Conservation (phyloP, 2,329 filamentous ascomycete genomes). For the Diaporthe sp. region DNA sequence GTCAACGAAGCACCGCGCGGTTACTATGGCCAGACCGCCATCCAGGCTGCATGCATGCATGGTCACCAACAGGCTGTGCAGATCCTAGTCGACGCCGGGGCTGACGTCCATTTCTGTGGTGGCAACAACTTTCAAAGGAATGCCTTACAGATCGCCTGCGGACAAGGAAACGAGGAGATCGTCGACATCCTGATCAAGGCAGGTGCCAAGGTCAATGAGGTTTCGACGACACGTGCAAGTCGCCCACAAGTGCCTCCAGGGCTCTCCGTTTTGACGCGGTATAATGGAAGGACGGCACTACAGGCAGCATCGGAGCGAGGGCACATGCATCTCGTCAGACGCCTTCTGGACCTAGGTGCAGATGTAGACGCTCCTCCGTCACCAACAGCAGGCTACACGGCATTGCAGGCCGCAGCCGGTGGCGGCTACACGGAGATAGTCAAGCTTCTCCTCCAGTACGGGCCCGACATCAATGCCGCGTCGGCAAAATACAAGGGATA, state of each 20-base stretch:
- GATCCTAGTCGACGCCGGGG: conserved; percentile 49
- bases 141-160: conserved; percentile 56
- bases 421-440: conserved; percentile 39
- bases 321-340: conserved; percentile 45
- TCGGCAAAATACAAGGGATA: conserved; percentile 44
- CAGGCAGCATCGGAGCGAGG: conserved; percentile 53
- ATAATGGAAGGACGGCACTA: conserved; percentile 54
- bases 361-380: conserved; percentile 51
- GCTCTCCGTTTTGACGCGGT: conserved; percentile 47
- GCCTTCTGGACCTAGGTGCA: conserved; percentile 53
- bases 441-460: conserved; percentile 37
- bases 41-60: conserved; percentile 52
- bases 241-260: background rate
- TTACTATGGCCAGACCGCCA: conserved; percentile 54
- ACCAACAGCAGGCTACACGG: conserved; percentile 42
- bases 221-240: background rate
- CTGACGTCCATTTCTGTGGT: conserved; percentile 50
- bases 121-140: conserved; percentile 54
- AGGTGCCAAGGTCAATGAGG: conserved; percentile 48
- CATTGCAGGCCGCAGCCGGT: conserved; percentile 44
- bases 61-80: conserved; percentile 46
- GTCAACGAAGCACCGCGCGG: conserved; percentile 50
- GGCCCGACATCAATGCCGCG: conserved; percentile 43
- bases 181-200: conserved; percentile 47
- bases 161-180: conserved; percentile 45